Conservation (phyloP, 1,284 basidiomycete species). For the Ustilago loliicola region DNA sequence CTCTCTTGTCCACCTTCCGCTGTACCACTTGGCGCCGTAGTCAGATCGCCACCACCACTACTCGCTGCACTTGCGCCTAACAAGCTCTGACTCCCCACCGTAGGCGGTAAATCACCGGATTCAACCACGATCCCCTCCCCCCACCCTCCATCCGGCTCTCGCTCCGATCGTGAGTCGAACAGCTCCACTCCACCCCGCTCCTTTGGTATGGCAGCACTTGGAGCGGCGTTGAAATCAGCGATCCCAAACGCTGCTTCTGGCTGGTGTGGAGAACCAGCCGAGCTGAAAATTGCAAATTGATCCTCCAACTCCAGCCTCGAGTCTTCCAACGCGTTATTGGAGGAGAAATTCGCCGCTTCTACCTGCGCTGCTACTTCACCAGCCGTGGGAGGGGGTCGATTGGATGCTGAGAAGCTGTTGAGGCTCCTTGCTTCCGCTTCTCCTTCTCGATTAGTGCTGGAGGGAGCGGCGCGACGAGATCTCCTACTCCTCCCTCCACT, state of each 20-base stretch:
- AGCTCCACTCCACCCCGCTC: no score
- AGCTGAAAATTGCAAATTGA: constrained; percentile 27
- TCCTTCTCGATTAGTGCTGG: background rate
- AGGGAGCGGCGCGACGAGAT: constrained; percentile 1
- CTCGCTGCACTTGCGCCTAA: constrained; percentile 7
- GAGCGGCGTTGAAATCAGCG: constrained; percentile 1
- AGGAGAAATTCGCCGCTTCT: constrained; percentile 25
- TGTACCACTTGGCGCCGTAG: background rate
- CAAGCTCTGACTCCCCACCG: constrained; percentile 13
- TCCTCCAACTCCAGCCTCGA: constrained; percentile 33
- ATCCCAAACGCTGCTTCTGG: background rate
- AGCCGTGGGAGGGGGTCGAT: constrained; percentile 16
- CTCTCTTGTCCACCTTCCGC: background rate
- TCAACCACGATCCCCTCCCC: background rate
- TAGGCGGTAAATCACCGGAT: constrained; percentile 9
- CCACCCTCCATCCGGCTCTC: background rate
- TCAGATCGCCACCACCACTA: background rate
- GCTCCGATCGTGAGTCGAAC: no score
- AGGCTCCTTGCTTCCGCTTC: background rate
- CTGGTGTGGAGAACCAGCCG: background rate
- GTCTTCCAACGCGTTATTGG: constrained; percentile 19
- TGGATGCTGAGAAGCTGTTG: constrained; percentile 2
- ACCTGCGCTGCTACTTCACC: constrained; percentile 15
- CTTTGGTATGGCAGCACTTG: background rate
- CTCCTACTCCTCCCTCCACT: constrained; percentile 3